Base-by-base conservation (phyloP, 2,329 filamentous ascomycete genomes). In the Diaporthe batatas region DNA sequence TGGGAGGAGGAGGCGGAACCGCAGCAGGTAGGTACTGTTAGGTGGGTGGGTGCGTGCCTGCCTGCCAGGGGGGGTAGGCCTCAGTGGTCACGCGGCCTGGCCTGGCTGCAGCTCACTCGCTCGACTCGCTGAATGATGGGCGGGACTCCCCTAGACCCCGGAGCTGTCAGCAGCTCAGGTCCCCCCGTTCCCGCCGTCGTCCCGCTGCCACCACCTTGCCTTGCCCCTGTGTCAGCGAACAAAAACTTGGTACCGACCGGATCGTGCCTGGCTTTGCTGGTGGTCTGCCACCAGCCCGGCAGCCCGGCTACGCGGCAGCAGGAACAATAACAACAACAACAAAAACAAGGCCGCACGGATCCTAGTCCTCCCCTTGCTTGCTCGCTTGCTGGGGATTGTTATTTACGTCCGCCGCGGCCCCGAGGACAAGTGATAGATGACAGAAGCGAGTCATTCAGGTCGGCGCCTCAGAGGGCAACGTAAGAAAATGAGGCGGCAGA, bases 391-490 rank as follows among this genome's bases (percentile, higher is more conserved):
- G 39, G 62, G 39, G 44, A 51, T 64, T 39, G 39, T 67, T 67
- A 25, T 10, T n/a, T 34, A n/a, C 21, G 21, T 21, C 14, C 18
- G n/a, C n/a, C n/a, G n/a, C n/a, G 44, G 44, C 25, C 42, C 59
- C 21, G 6, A 8, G 7, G 47, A 2, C 7, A 18, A 42, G 39
- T 47, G 8, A 67, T 23, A 36, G 7, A 53, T 67, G 47, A 53
- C 62, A 53, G 36, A 16, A 39, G 12, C 47, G 62, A 67, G 62
- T 67, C 62, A 67, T 53, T 25, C 62, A n/a, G 6, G n/a, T n/a
- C n/a, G n/a, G n/a, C n/a, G n/a, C n/a, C 2, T 34, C 23, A 62
- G 14, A 23, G 11, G 44, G 32, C 39, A 12, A 39, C 58, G 32
- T 39, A 14, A 58, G 23, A 21, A 21, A 39, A 18, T 12, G 16